Evolutionary conservation across 179 eudicot genomes (phyloP), one percentile per base, ranked within the genome.

Genomic region (Silene vulgaris): DNA sequence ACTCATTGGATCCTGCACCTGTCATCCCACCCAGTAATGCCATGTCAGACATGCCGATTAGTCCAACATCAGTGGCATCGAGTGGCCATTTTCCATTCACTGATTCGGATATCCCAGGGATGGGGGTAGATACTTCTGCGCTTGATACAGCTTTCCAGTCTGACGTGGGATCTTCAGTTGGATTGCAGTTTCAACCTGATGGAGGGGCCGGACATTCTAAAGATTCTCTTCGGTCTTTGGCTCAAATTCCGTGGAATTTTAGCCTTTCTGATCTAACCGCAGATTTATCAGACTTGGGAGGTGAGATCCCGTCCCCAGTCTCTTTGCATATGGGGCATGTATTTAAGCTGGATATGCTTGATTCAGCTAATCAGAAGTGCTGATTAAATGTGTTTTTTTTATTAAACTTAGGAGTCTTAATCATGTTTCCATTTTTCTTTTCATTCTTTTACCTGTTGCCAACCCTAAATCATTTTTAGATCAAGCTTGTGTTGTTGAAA

Each of bases 31-130:
- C 90, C 32, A 86, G 74, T 73, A 87, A 83, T 75, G 91, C 80
- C 72, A 80, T 85, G 87, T 88, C 97, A 71, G 97, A 92, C 17
- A 85, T 92, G 88, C 89, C 97, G n/a, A 84, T 92, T 43, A 93
- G 97, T 81, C 99, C 99, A n/a, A 86, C 97, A 17, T 95, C 97
- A 76, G 95, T 90, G 76, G 90, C 99, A 72, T 95, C 99, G 32
- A 89, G 90, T 65, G 96, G 97, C 13, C 99, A 90, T 86, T 95
- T 93, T 62, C 97, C 97, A 14, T 95, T 93, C 76, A 85, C 84
- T 71, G 85, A 97, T 66, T 89, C 99, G 2, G 97, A 93, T 20
- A 87, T 92, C 62, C 81, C 97, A 30, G 93, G 96, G 75, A 93
- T 90, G 88, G 97, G 91, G 75, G 97, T 89, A 5, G 97, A 95